Evolutionary conservation across 768 basidiomycete species (phyloP), one percentile per base, ranked within the genome.

Genomic region (Suillus tomentosus): DNA sequence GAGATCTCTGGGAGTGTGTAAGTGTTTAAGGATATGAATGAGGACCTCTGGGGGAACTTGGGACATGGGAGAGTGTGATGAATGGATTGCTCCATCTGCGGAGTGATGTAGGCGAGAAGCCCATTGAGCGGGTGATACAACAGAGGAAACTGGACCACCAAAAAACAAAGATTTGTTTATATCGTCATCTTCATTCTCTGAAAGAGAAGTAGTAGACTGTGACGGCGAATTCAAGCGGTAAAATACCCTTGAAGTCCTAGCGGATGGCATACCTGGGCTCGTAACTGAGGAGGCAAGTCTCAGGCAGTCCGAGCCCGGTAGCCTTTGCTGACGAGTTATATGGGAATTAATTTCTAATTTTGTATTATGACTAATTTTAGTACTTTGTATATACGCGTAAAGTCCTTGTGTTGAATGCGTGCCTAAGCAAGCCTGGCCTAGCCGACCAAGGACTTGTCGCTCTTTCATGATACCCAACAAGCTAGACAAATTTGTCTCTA

Each of bases 41-140:
- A 98, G 87, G 47, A 99, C 85, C 76, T 99, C 96, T 64, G 92
- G 91, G 9, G 96, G 96, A 5, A 98, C 80, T 58, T 80, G 79
- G 8, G 87, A 81, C 71, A 91, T 88, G 59, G 85, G 86, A 17
- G 88, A 85, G 60, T 78, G 79, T 15, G 74, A 70, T 64, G 78
- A 68, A 7, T 68, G 70, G 43, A 62, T 62, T n/a, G 67, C 64
- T 68, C 45, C 72, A 72, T 70, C 79, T 78, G 74, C 74, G 64
- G 62, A 82, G 76, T 67, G 68, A 22, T 62, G 63, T 40, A 65
- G 62, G 45, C 71, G 76, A 34, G 68, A 69, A 10, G 74, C 64
- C 89, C 89, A 91, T 74, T 87, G 89, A 36, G 89, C 90, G n/a
- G 89, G 89, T 2, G 86, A 82, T 31, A 80, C 76, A 57, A 80